A percentile compares a stretch with the other conserved stretches of the same genome.
Conservation (phyloP, 2,329 filamentous ascomycete species). For the Phyllosticta citriasiana region DNA sequence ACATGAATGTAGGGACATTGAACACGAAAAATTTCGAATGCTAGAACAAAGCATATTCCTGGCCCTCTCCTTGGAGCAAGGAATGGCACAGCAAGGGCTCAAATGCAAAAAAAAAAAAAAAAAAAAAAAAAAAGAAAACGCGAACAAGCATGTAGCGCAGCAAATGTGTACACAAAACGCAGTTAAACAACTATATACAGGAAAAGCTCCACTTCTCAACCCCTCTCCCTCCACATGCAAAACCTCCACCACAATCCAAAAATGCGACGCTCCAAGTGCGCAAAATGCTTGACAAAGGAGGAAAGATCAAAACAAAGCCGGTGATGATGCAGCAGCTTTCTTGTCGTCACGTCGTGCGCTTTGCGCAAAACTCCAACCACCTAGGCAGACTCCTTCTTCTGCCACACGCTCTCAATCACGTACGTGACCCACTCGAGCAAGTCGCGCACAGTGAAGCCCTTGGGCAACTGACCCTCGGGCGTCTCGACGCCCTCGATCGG, state of each 20-base stretch:
- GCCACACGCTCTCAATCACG: not conserved
- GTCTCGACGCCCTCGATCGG: not conserved
- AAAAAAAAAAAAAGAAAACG: no score
- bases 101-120: no score
- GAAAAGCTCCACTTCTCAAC: no score
- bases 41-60: no score
- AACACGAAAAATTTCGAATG: no score
- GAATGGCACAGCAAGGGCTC: no score
- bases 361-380: not conserved
- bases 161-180: no score
- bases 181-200: no score
- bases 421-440: conserved; percentile 6
- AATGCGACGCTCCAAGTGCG: no score
- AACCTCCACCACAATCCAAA: not conserved
- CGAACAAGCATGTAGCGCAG: no score
- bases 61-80: no score
- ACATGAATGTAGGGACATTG: no score
- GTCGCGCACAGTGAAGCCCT: not conserved
- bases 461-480: not conserved
- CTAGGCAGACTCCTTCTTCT: not conserved
- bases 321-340: not conserved
- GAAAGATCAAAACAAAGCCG: not conserved
- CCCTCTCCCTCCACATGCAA: not conserved
- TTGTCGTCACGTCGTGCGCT: not conserved
- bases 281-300: not conserved